A percentile compares a stretch with the other conserved stretches of the same genome.
phyloP scores from a whole-genome alignment of 2,329 filamentous ascomycete genomes.

The Aspergillus sp. region DNA sequence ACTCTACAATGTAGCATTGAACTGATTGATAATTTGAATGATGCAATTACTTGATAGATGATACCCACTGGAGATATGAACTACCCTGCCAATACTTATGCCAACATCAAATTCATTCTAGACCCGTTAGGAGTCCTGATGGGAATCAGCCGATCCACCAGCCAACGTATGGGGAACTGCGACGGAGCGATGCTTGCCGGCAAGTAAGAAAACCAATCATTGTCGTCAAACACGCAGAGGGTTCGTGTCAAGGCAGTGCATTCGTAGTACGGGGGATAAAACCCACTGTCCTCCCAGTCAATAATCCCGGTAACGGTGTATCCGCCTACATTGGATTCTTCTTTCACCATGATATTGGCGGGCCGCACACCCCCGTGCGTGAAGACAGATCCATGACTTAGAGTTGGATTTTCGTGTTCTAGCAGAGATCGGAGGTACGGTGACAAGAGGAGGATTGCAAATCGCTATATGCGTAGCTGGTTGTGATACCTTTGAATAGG shows the following conservation, averaged over 20 bases:
- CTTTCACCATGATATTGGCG: conserved; percentile 28
- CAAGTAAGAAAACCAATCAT: conserved; percentile 31
- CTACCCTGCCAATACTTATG: too few relatives aligned
- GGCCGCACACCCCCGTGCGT: conserved; percentile 28
- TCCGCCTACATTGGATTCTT: conserved; percentile 2
- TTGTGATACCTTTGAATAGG: conserved; percentile 23
- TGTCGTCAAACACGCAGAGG: conserved; percentile 19
- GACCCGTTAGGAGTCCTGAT: conserved; percentile 5
- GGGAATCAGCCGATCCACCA: conserved; percentile 21
- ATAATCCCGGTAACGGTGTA: conserved; percentile 28
- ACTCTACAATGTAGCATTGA: too few relatives aligned
- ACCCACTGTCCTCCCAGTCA: conserved; percentile 3
- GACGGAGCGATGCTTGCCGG: conserved; percentile 25
- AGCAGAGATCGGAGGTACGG: conserved; percentile 24
- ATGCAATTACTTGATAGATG: too few relatives aligned
- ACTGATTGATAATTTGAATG: too few relatives aligned
- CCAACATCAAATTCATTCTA: too few relatives aligned
- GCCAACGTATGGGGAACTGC: conserved; percentile 19
- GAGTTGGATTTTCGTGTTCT: conserved; percentile 9
- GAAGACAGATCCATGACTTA: conserved; percentile 21
- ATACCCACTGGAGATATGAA: too few relatives aligned
- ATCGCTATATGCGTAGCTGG: conserved; percentile 16
- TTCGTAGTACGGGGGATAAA: conserved; percentile 32
- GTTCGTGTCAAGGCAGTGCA: conserved; percentile 20
- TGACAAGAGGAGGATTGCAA: conserved; percentile 24